phyloP scores from a whole-genome alignment of 371 early-diverging fungal species.

The Actinomortierella ambigua region DNA sequence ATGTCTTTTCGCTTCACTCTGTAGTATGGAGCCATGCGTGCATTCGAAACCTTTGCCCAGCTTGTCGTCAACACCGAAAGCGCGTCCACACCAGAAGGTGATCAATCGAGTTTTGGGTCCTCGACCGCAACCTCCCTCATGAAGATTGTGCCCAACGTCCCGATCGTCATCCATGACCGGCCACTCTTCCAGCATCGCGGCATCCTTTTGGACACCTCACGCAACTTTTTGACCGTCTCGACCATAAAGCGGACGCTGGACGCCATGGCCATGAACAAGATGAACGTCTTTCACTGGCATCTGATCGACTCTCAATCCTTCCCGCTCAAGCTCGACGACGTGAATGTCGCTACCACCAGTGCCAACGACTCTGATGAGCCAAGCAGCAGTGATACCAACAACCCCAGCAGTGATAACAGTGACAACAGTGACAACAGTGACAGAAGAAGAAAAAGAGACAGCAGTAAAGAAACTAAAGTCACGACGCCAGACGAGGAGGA shows the following conservation, averaged over 20 bases:
- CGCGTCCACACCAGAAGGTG: neutral
- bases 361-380: constrained; percentile 47
- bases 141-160: constrained; percentile 35
- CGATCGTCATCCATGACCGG: constrained; percentile 64
- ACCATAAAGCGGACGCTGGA: constrained; percentile 64
- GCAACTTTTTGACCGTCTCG: constrained; percentile 72
- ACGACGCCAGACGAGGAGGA: constrained; percentile 7
- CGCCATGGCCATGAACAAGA: constrained; percentile 61
- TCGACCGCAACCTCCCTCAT: neutral
- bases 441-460: neutral
- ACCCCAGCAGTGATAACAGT: neutral
- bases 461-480: no score
- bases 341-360: constrained; percentile 55
- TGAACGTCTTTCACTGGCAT: constrained; percentile 82
- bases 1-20: no score
- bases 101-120: no score
- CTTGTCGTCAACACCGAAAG: constrained; percentile 50
- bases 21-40: constrained; percentile 74
- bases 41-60: constrained; percentile 77
- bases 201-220: constrained; percentile 73
- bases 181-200: constrained; percentile 78
- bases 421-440: neutral
- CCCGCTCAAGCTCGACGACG: constrained; percentile 58
- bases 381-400: neutral
- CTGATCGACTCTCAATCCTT: constrained; percentile 75